Base-by-base conservation (phyloP, 2,329 filamentous ascomycete species). In the Mollisiaceae sp. region DNA sequence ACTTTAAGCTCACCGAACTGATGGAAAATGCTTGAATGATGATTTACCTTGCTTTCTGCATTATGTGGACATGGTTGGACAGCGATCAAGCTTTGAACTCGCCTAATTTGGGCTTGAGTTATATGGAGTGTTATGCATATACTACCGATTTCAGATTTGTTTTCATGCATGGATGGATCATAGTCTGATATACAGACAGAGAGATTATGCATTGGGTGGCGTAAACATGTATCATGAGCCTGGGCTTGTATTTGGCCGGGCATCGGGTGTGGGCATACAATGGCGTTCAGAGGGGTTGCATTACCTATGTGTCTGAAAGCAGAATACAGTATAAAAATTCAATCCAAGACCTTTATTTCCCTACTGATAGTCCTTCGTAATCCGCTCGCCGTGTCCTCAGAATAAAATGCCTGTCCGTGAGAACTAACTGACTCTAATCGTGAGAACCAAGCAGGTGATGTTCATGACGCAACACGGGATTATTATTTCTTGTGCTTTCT, bases 1-100 rank as follows among this genome's bases (percentile, higher is more conserved):
- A 73, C 72, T 18, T 50, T 72, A 55, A 67, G 63, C 22, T 70
- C 69, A 14, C 69, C 70, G 18, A 71, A 67, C 60, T 57, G 20
- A 57, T 12, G 11, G 55, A 18, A n/a, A 15, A n/a, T 39, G 20
- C 35, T 54, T 35, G 24, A 15, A 54, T 32, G 11, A 24, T 18
- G 22, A 35, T 18, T 54, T 54, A 12, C 50, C 27, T 54, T 14
- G 15, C 11, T 32, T 35, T 54, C 50, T 32, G 22, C 50, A 54
- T 35, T 24, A 32, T 15, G 50, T 27, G 50, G 12, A 54, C 24
- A 14, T 27, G 27, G 12, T 24, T 54, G 14, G 50, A 18, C 24
- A 54, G 50, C 50, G 24, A 22, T 50, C 45, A 50, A 50, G 45
- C 45, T 22, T 57, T 65, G 60, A 66, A 58, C 52, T 66, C 58